Evolutionary conservation across 2,329 filamentous ascomycete genomes (phyloP), one percentile per base, ranked within the genome.

Genomic region (Cylindrodendrum hubeiense): DNA sequence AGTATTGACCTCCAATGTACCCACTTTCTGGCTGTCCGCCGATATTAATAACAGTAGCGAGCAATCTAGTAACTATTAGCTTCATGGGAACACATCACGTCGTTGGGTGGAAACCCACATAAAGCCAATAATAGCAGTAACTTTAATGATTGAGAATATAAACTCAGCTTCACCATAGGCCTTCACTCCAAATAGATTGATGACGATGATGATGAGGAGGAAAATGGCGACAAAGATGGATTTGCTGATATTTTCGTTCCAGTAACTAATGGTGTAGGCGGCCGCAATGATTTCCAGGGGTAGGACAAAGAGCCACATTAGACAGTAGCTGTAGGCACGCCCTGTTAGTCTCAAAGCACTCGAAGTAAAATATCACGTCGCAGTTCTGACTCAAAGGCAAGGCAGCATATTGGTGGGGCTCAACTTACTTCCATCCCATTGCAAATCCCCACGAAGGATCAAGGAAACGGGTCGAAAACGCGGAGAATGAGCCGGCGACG

Each of bases 391-490:
- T 8, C 4, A n/a, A 6, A 9, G 12, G 4, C 15, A n/a, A 39
- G 17, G 7, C 37, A 39, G 17, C 6, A 8, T 39, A 7, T 8
- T 17, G 3, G 17, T n/a, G n/a, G 5, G 8, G 1, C 17, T 2
- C 9, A 17, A 85, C 88, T 79, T 79, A 93, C 86, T 97, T 97
- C 94, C 93, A 97, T 10, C 94, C 94, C 93, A 97, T 97, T 26
- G 94, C 93, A 76, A 97, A 39, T n/a, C 37, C 37, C 37, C 37
- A 39, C 17, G 37, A 39, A n/a, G 37, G 37, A 39, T 39, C 37
- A 97, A 98, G 79, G 74, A 98, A 98, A 17, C 95, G 89, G 15
- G 94, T 97, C n/a, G 95, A 96, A 79, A 95, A 98, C 5, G 93
- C 91, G 0, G 94, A 93, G 77, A 98, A 98, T 2, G 94, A 97